These are phyloP conservation scores for Chrysanthemum makinoi DNA, from an alignment of 129 eudicot species.

Conservation along the genomic window DNA sequence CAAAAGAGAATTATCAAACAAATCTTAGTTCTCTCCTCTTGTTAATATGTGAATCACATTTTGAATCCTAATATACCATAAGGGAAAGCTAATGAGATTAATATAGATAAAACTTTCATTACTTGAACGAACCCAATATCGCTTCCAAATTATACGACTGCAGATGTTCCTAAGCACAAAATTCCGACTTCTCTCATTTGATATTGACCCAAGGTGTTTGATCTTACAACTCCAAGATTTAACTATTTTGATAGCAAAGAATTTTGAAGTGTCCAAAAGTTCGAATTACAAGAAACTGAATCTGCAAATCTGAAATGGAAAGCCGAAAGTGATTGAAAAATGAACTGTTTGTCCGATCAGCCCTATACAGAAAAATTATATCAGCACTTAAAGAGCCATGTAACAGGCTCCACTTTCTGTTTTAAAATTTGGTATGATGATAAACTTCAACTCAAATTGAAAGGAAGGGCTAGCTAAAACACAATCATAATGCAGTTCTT, in stretches of 20 bases:
- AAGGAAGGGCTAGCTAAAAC: background rate
- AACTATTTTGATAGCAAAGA: background rate
- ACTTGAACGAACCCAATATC: background rate
- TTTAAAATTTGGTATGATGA: background rate
- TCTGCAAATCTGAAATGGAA: background rate
- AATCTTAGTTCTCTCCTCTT: background rate
- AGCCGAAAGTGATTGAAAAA: background rate
- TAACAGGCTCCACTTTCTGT: background rate
- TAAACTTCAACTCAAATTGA: background rate
- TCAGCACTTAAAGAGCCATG: slow-evolving; percentile 7
- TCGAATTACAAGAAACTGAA: background rate
- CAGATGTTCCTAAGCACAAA: background rate
- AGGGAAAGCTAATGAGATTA: background rate
- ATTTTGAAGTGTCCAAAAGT: background rate
- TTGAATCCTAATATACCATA: background rate
- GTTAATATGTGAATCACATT: background rate
- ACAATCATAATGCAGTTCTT: slow-evolving; percentile 5
- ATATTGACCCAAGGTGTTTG: background rate
- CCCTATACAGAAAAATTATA: background rate
- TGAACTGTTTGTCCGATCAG: background rate
- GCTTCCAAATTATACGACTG: background rate
- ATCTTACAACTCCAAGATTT: slow-evolving; percentile 3
- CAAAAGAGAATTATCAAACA: background rate
- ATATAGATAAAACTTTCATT: background rate
- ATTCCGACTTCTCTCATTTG: slow-evolving; percentile 5